Conservation (phyloP, 352 stramenopile species). For the Phytopythium cucurbitacearum region DNA sequence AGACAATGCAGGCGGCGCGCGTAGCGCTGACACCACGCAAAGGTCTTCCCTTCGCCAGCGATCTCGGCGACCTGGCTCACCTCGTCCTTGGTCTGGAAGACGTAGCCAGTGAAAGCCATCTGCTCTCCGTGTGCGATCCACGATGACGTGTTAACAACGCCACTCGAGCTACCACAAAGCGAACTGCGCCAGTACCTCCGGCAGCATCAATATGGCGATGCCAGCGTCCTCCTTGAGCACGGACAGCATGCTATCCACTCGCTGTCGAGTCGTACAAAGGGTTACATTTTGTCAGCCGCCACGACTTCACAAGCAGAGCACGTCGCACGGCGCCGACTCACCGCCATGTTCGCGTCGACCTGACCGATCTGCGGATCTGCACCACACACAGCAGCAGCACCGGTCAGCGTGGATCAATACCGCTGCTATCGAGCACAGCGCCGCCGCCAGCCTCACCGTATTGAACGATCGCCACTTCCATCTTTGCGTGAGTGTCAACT, state of each 20-base stretch:
- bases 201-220: constrained; percentile 75
- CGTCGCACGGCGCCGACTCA: constrained; percentile 10
- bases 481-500: constrained; percentile 3
- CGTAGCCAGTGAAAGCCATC: constrained; percentile 84
- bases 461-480: constrained; percentile 78
- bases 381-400: neutral
- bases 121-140: constrained; percentile 10
- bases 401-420: neutral
- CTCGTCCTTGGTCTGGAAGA: constrained; percentile 54
- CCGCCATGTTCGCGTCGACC: constrained; percentile 67
- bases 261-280: constrained; percentile 11
- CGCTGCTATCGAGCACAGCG: neutral
- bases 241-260: constrained; percentile 63
- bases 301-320: neutral
- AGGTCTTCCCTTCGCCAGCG: constrained; percentile 44
- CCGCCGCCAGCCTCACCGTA: constrained; percentile 42
- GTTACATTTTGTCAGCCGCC: neutral
- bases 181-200: constrained; percentile 34
- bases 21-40: constrained; percentile 64
- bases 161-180: neutral
- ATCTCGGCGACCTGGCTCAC: constrained; percentile 62
- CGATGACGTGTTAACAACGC: neutral
- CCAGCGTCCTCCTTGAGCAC: constrained; percentile 33
- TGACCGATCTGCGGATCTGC: constrained; percentile 66
- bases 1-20: constrained; percentile 57